Evolutionary conservation across 2,329 filamentous ascomycete species (phyloP).

Genomic region (Knoxdaviesia proteae): DNA sequence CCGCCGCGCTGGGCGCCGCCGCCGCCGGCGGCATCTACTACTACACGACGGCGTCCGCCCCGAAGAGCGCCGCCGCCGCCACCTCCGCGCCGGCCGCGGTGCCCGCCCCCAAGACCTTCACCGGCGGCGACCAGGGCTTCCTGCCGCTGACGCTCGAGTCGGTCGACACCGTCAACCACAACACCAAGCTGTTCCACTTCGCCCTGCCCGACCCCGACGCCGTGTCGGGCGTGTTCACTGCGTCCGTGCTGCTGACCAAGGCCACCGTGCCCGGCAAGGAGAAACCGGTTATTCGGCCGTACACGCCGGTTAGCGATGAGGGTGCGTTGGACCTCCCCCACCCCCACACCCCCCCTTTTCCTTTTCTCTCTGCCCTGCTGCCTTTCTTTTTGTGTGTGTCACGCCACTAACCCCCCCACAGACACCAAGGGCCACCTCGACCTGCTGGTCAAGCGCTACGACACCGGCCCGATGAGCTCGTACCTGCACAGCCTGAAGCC

Average conservation of each 20-base stretch:
- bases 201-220: constrained; percentile 65
- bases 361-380: background rate
- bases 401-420: constrained; percentile 12
- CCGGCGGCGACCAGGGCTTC: constrained; percentile 78
- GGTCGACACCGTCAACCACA: constrained; percentile 69
- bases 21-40: constrained; percentile 37
- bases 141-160: constrained; percentile 60
- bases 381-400: background rate
- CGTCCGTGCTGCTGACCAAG: constrained; percentile 81
- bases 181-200: constrained; percentile 86
- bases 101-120: constrained; percentile 32
- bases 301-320: constrained; percentile 82
- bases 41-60: constrained; percentile 31
- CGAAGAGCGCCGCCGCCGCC: constrained; percentile 34
- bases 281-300: constrained; percentile 78
- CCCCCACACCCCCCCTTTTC: background rate
- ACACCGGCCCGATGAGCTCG: constrained; percentile 73
- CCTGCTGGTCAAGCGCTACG: constrained; percentile 81
- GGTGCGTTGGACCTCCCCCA: constrained; percentile 21
- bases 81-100: constrained; percentile 14
- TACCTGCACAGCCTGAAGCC: constrained; percentile 69
- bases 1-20: constrained; percentile 27
- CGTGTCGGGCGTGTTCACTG: constrained; percentile 61
- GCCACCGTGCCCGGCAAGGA: constrained; percentile 65
- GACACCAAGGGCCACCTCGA: constrained; percentile 64